These are phyloP conservation scores for Pythium sukuiense DNA, from an alignment of 352 stramenopile genomes.

Conservation along the genomic window DNA sequence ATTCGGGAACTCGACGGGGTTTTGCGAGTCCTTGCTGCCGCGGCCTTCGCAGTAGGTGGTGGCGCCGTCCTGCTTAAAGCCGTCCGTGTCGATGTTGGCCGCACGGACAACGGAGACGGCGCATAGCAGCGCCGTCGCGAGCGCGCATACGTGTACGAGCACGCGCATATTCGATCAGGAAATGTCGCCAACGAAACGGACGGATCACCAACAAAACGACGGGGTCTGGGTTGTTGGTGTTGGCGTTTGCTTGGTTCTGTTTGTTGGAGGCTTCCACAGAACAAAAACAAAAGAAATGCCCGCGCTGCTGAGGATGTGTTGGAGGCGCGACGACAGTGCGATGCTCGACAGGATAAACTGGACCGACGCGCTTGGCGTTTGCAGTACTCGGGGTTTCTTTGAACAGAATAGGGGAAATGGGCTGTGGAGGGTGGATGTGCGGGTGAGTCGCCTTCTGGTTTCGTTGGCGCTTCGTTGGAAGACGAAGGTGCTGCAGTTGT, in stretches of 20 bases:
- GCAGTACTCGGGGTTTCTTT: background rate
- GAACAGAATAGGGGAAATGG: background rate
- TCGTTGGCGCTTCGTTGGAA: background rate
- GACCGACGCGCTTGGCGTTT: slow-evolving; percentile 5
- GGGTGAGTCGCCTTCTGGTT: background rate
- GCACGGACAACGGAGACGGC: slow-evolving; percentile 8
- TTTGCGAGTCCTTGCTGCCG: slow-evolving; percentile 9
- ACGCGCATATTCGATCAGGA: slow-evolving; percentile 12
- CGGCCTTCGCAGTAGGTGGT: slow-evolving; percentile 80
- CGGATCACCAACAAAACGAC: background rate
- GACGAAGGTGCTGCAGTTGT: slow-evolving; percentile 1
- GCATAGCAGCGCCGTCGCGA: slow-evolving; percentile 6
- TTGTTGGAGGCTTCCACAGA: slow-evolving; percentile 4
- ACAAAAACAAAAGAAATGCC: background rate
- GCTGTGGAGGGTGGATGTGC: background rate
- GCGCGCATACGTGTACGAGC: background rate
- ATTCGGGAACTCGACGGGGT: slow-evolving; percentile 37
- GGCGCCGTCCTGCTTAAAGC: slow-evolving; percentile 56
- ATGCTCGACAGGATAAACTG: background rate
- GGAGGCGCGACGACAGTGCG: background rate
- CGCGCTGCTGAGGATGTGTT: background rate
- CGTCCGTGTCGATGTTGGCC: slow-evolving; percentile 55
- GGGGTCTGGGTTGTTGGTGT: background rate
- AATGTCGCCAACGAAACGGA: slow-evolving; percentile 2
- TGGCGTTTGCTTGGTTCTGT: background rate